Evolutionary conservation across 2,329 filamentous ascomycete genomes (phyloP).

Genomic region (Neurospora sp.): DNA sequence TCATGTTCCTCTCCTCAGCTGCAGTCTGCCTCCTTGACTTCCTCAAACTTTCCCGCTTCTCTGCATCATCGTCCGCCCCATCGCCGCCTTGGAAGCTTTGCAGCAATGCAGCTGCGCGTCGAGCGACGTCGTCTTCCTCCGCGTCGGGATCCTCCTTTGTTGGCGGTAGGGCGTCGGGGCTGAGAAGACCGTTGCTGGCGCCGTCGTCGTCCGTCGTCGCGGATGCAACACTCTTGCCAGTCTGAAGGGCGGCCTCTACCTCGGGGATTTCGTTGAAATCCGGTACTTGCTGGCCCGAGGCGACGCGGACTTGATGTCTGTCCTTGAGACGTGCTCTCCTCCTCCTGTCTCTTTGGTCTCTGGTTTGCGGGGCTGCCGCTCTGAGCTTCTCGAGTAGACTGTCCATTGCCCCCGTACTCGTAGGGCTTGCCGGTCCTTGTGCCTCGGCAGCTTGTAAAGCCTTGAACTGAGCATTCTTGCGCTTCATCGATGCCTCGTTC

Average conservation of each 20-base stretch:
- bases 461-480: constrained; percentile 69
- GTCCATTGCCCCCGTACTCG: constrained; percentile 87
- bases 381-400: constrained; percentile 88
- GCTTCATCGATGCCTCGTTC: constrained; percentile 87
- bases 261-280: constrained; percentile 57
- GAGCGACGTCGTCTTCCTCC: constrained; percentile 65
- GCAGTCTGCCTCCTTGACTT: constrained; percentile 58
- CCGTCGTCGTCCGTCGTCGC: constrained; percentile 38
- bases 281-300: constrained; percentile 81
- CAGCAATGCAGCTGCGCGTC: constrained; percentile 72
- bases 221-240: constrained; percentile 23
- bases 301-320: constrained; percentile 78
- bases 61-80: constrained; percentile 45
- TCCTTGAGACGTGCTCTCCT: constrained; percentile 84
- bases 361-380: constrained; percentile 79
- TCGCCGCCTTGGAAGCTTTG: constrained; percentile 69
- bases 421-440: constrained; percentile 51
- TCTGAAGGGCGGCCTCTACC: constrained; percentile 31
- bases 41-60: constrained; percentile 52
- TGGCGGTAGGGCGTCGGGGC: constrained; percentile 35
- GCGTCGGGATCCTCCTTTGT: constrained; percentile 25
- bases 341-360: constrained; percentile 81
- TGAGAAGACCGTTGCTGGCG: constrained; percentile 30
- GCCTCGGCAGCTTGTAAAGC: constrained; percentile 34
- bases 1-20: constrained; percentile 63